These are phyloP conservation scores for Stygiomarasmius scandens DNA, from an alignment of 1,284 basidiomycete genomes.

Conservation along the genomic window DNA sequence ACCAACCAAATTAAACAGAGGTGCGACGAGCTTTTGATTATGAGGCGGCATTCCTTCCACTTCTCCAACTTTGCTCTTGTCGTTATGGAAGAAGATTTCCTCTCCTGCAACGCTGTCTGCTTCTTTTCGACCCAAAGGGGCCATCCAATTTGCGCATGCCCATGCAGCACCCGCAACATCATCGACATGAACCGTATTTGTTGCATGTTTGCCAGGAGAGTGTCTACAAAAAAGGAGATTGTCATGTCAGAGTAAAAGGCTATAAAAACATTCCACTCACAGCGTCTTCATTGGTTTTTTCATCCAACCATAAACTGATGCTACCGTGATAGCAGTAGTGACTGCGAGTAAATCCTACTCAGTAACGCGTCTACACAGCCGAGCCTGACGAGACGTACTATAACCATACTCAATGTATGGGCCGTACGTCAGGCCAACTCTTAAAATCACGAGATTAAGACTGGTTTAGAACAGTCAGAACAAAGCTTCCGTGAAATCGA, in stretches of 20 bases:
- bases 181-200: slow-evolving; percentile 78
- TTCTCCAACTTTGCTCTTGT: slow-evolving; percentile 65
- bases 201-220: slow-evolving; percentile 79
- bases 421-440: slow-evolving; percentile 74
- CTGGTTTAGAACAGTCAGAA: slow-evolving; percentile 37
- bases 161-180: slow-evolving; percentile 79
- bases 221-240: slow-evolving; percentile 47
- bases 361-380: slow-evolving; percentile 13
- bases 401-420: slow-evolving; percentile 74
- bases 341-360: slow-evolving; percentile 38
- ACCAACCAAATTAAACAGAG: slow-evolving; percentile 81
- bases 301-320: slow-evolving; percentile 82
- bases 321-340: slow-evolving; percentile 72
- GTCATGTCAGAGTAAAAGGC: slow-evolving; percentile 11
- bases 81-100: slow-evolving; percentile 69
- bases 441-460: slow-evolving; percentile 79
- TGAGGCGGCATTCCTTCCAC: slow-evolving; percentile 63
- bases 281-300: slow-evolving; percentile 88
- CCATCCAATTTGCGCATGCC: slow-evolving; percentile 78
- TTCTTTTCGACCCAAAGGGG: slow-evolving; percentile 57
- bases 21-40: slow-evolving; percentile 63
- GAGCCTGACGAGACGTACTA: slow-evolving; percentile 41
- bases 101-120: slow-evolving; percentile 70
- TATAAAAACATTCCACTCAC: slow-evolving; percentile 42
- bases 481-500: slow-evolving; percentile 3